Evolutionary conservation across 441 rosid species (phyloP).

Genomic region (Euphorbia schlechtendalii): DNA sequence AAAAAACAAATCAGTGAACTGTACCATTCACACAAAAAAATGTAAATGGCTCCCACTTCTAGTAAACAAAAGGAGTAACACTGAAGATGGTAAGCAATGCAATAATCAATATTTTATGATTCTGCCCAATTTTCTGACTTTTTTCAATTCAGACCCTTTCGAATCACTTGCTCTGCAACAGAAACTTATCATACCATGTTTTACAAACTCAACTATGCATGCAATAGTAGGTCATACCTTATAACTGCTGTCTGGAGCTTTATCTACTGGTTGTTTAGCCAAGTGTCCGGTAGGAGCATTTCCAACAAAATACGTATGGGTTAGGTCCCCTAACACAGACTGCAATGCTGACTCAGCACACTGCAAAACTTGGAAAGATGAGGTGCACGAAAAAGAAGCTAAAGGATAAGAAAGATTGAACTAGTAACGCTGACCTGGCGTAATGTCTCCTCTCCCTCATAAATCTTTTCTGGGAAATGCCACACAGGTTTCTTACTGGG

Average conservation of each 20-base stretch:
- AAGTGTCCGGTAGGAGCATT: conserved; percentile 95
- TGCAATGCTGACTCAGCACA: conserved; percentile 85
- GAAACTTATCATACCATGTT: background rate
- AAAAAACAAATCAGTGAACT: background rate
- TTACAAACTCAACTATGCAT: background rate
- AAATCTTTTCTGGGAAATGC: conserved; percentile 92
- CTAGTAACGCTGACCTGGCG: conserved; percentile 48
- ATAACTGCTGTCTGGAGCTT: conserved; percentile 34
- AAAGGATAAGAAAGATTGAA: background rate
- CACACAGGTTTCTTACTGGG: conserved; percentile 55
- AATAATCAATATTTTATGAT: background rate
- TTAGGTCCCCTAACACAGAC: conserved; percentile 68
- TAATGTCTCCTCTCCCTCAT: conserved; percentile 81
- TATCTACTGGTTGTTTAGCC: conserved; percentile 41
- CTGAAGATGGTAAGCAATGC: background rate
- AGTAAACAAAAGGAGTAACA: too few relatives aligned
- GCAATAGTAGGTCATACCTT: conserved; percentile 42
- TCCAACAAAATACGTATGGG: conserved; percentile 83
- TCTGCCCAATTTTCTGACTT: background rate
- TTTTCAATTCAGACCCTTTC: background rate
- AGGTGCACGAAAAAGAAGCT: conserved; percentile 4
- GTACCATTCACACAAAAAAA: too few relatives aligned
- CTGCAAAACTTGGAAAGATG: conserved; percentile 32
- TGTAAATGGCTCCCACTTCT: too few relatives aligned
- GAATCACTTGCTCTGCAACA: background rate